Percentiles rank a stretch among this genome's conserved stretches.
Evolutionary conservation across 2,329 filamentous ascomycete species (phyloP).

Genomic region (Pezicula neosporulosa): DNA sequence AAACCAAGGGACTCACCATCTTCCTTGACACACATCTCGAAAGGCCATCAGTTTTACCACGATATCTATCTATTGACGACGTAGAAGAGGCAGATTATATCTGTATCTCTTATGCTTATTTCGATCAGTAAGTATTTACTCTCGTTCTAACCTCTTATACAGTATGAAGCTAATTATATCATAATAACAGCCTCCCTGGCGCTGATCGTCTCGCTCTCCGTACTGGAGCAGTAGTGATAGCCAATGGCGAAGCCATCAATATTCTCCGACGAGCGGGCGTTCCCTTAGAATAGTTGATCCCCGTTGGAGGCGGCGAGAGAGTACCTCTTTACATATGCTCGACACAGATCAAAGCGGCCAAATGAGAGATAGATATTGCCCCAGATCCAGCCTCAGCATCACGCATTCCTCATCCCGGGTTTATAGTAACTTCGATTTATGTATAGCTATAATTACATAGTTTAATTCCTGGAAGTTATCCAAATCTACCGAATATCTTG

Average conservation of each 20-base stretch:
- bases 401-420: not conserved
- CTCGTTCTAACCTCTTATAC: not conserved
- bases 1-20: constrained; percentile 10
- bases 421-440: constrained; percentile 13
- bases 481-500: constrained; percentile 8
- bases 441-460: constrained; percentile 22
- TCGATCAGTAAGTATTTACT: not conserved
- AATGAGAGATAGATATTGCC: not conserved
- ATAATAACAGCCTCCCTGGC: constrained; percentile 15
- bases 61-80: constrained; percentile 13
- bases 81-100: constrained; percentile 21
- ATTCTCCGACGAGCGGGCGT: constrained; percentile 19
- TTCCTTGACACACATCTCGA: constrained; percentile 16
- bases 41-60: constrained; percentile 5
- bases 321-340: constrained; percentile 18
- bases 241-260: constrained; percentile 22
- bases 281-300: constrained; percentile 17
- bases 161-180: not conserved
- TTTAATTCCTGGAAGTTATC: constrained; percentile 15
- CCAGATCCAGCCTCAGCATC: not conserved
- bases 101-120: constrained; percentile 3
- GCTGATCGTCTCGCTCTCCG: constrained; percentile 22
- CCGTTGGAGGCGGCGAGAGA: constrained; percentile 20
- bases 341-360: not conserved
- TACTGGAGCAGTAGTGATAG: constrained; percentile 21